phyloP scores from a whole-genome alignment of 306 rosid genomes.

The Fagus sylvatica region DNA sequence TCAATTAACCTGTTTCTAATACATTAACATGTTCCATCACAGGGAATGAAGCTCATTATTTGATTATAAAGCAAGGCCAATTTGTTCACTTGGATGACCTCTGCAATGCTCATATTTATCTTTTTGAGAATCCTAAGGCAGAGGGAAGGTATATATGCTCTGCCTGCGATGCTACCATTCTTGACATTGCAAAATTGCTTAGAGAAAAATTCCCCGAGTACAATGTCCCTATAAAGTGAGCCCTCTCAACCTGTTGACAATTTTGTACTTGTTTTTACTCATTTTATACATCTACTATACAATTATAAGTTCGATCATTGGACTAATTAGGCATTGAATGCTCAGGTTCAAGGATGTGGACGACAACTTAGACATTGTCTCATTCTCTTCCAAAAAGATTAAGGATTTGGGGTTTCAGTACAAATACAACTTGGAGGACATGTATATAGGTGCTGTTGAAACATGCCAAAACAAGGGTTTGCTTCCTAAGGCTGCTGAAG shows the following conservation, averaged over 20 bases:
- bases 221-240: constrained; percentile 70
- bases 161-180: constrained; percentile 56
- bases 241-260: neutral
- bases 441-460: constrained; percentile 61
- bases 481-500: constrained; percentile 26
- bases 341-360: constrained; percentile 60
- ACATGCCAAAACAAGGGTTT: constrained; percentile 55
- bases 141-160: constrained; percentile 66
- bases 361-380: constrained; percentile 45
- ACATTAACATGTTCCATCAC: neutral
- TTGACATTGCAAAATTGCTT: constrained; percentile 52
- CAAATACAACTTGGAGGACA: constrained; percentile 65
- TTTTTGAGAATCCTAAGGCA: constrained; percentile 59
- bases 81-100: constrained; percentile 72
- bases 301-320: neutral
- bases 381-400: constrained; percentile 60
- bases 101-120: constrained; percentile 58
- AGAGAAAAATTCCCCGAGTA: constrained; percentile 48
- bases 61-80: constrained; percentile 60
- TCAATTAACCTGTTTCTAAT: too few species aligned
- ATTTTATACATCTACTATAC: neutral
- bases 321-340: neutral
- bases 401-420: constrained; percentile 60
- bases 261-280: neutral
- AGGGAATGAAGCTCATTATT: constrained; percentile 63